phyloP scores from a whole-genome alignment of 371 early-diverging fungal species.

The Rhizopus microsporus region DNA sequence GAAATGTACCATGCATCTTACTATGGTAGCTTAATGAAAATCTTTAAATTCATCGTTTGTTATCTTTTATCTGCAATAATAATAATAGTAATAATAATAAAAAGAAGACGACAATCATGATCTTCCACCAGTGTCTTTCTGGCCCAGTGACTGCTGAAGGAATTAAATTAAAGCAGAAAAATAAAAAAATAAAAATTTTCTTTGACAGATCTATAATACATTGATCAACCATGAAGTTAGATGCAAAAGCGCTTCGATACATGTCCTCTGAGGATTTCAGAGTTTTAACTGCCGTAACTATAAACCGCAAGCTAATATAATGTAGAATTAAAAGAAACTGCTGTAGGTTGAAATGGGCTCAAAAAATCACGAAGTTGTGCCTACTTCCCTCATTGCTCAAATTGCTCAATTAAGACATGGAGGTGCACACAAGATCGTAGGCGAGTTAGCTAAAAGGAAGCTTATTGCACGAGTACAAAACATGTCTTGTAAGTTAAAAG shows the following conservation, averaged over 20 bases:
- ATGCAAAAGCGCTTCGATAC: slow-evolving; percentile 92
- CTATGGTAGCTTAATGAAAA: too few relatives aligned
- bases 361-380: slow-evolving; percentile 97
- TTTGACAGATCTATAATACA: slow-evolving; percentile 15
- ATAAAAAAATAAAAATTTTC: slow-evolving; percentile 3
- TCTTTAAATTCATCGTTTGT: too few relatives aligned
- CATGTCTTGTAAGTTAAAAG: slow-evolving; percentile 67
- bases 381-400: slow-evolving; percentile 82
- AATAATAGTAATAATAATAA: too few relatives aligned
- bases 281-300: slow-evolving; percentile 88
- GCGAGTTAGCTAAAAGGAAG: slow-evolving; percentile 84
- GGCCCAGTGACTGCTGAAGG: slow-evolving; percentile 1
- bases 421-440: slow-evolving; percentile 81
- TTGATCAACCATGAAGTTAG: slow-evolving; percentile 81
- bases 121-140: too few relatives aligned
- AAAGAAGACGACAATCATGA: too few relatives aligned
- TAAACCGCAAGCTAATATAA: not conserved
- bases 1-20: too few relatives aligned
- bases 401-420: slow-evolving; percentile 89
- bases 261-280: slow-evolving; percentile 93
- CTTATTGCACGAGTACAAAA: slow-evolving; percentile 87
- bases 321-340: not conserved
- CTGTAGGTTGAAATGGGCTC: slow-evolving; percentile 92
- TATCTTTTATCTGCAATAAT: too few relatives aligned
- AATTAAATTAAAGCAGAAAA: not conserved